These are phyloP conservation scores for Phytophthora sojae DNA, from an alignment of 352 stramenopile species.

Conservation along the genomic window DNA sequence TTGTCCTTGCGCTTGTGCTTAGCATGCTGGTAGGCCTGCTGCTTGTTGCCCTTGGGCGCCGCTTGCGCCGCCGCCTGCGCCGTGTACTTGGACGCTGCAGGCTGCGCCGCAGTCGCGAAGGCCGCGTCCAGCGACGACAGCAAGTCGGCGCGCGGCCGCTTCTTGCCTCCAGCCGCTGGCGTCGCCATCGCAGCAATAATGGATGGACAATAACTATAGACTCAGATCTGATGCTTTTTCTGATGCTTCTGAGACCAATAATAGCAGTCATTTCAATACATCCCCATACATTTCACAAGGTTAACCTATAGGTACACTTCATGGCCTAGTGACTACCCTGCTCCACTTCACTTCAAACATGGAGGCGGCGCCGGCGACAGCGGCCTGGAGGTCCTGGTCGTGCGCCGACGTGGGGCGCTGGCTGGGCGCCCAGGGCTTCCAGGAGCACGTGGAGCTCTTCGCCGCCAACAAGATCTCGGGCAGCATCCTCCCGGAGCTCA, in stretches of 20 bases:
- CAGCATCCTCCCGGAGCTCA: slow-evolving; percentile 67
- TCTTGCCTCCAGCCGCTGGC: slow-evolving; percentile 45
- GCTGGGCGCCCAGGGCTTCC: slow-evolving; percentile 40
- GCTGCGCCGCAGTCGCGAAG: slow-evolving; percentile 51
- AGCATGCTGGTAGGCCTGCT: slow-evolving; percentile 76
- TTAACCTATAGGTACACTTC: not conserved
- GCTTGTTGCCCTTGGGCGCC: slow-evolving; percentile 40
- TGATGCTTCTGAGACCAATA: slow-evolving; percentile 18
- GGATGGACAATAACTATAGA: not conserved
- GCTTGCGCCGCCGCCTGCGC: slow-evolving; percentile 56
- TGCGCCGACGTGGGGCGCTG: slow-evolving; percentile 50
- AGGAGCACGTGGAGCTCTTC: slow-evolving; percentile 51
- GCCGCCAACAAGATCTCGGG: slow-evolving; percentile 63
- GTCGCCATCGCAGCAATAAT: slow-evolving; percentile 33
- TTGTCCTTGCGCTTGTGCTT: slow-evolving; percentile 67
- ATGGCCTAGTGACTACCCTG: not conserved
- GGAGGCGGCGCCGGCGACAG: slow-evolving; percentile 1
- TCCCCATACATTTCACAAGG: not conserved
- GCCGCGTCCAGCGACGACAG: slow-evolving; percentile 79
- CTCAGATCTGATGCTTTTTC: slow-evolving; percentile 28
- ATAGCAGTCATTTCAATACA: slow-evolving; percentile 12
- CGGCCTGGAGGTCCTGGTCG: slow-evolving; percentile 45
- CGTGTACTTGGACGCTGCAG: slow-evolving; percentile 73
- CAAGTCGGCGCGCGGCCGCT: slow-evolving; percentile 75
- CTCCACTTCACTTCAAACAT: slow-evolving; percentile 31